Base-by-base conservation (phyloP, 352 stramenopile genomes). In the Phytophthora kernoviae region DNA sequence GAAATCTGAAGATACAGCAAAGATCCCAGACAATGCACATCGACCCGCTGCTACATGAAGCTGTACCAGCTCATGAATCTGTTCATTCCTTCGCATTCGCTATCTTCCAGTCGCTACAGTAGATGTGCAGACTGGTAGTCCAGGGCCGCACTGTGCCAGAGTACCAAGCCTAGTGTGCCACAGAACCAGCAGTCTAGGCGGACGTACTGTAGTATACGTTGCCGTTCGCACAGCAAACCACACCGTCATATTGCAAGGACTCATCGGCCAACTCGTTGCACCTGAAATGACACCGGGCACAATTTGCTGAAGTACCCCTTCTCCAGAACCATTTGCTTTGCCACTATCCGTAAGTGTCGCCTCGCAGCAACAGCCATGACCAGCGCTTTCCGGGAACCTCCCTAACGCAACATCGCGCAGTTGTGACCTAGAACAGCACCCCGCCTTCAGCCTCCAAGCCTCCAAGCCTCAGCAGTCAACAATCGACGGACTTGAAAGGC, bases 251-350 rank as follows among this genome's bases (percentile, higher is more conserved):
- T 43, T 43, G 37, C 12, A 43, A 43, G 37, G 37, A 43, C 37
- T 43, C 37, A 43, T 43, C 37, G 9, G 8, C 21, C n/a, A 43
- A 21, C 37, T 21, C 37, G 37, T 17, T 43, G 37, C 15, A 17
- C 21, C 37, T 40, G 37, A 9, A 43, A 43, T 43, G n/a, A 2
- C 37, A 9, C 18, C 37, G 18, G 21, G 15, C 15, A 11, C 15
- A 43, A 21, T 21, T 5, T 6, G 37, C 37, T 20, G 15, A 17
- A 4, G 37, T 20, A 43, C 21, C 22, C 46, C 21, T 47, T 50
- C 41, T 39, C 44, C 55, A 53, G 36, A 40, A 49, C 37, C 54
- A 56, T 37, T 55, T 56, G 55, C 12, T 41, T n/a, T 30, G 24
- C 6, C 6, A 30, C 14, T 39, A n/a, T 17, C 33, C 9, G 33